Conservation (phyloP, 345 rosid species). For the Cardamine chenopodiifolia region DNA sequence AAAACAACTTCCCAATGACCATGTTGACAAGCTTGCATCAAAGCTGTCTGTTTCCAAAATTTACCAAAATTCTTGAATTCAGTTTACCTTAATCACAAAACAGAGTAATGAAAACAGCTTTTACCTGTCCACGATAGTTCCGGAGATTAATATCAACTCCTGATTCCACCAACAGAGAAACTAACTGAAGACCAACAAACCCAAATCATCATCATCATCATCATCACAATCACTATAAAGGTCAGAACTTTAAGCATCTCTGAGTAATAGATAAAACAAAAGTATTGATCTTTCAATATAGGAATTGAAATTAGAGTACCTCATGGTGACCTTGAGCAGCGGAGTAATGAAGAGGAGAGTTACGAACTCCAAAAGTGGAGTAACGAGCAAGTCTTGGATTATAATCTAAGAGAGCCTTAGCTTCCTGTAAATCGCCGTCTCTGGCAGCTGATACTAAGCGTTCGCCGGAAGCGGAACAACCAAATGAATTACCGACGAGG, state of each 20-base stretch:
- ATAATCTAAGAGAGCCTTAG: conserved; percentile 88
- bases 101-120: not conserved
- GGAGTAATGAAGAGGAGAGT: conserved; percentile 96
- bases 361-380: conserved; percentile 92
- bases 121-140: conserved; percentile 99
- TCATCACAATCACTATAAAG: conserved; percentile 6
- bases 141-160: conserved; percentile 96
- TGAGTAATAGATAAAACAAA: not conserved
- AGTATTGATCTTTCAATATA: not conserved
- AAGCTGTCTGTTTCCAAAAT: conserved; percentile 67
- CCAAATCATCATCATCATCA: conserved; percentile 8
- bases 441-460: conserved; percentile 95
- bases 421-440: conserved; percentile 97
- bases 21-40: conserved; percentile 99
- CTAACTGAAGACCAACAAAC: conserved; percentile 59
- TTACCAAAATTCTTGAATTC: not conserved
- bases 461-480: conserved; percentile 99
- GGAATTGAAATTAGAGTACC: conserved; percentile 45
- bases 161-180: conserved; percentile 88
- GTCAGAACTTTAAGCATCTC: not conserved
- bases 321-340: conserved; percentile 99
- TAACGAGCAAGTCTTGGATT: conserved; percentile 92
- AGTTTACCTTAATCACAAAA: not conserved
- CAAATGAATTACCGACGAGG: conserved; percentile 92
- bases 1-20: conserved; percentile 99